Percentiles rank a stretch among this genome's conserved stretches.
Conservation (phyloP, 768 basidiomycete species). For the Tylopilus balloui region DNA sequence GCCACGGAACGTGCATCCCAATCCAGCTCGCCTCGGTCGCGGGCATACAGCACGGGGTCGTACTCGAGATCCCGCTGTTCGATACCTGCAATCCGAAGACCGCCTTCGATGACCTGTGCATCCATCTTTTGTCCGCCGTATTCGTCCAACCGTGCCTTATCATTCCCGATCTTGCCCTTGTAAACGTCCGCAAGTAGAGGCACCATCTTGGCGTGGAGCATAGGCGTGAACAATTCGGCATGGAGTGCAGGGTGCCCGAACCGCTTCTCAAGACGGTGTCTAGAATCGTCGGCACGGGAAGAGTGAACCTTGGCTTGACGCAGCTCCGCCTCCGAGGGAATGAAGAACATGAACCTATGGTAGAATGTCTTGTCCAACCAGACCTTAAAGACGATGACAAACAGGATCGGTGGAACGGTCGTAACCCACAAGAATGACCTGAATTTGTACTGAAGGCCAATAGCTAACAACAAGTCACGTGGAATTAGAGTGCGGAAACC, state of each 20-base stretch:
- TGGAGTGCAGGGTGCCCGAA: slow-evolving; percentile 95
- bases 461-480: slow-evolving; percentile 49
- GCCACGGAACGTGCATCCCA: slow-evolving; percentile 82
- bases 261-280: slow-evolving; percentile 78
- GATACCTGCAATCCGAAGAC: slow-evolving; percentile 79
- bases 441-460: slow-evolving; percentile 76
- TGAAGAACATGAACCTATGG: slow-evolving; percentile 72
- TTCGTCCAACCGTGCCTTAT: slow-evolving; percentile 65
- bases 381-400: slow-evolving; percentile 78
- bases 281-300: slow-evolving; percentile 64
- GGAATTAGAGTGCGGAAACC: background rate
- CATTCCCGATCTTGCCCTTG: slow-evolving; percentile 60
- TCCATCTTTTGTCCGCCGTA: slow-evolving; percentile 76
- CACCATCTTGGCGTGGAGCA: slow-evolving; percentile 85
- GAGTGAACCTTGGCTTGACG: slow-evolving; percentile 72
- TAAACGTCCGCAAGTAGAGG: slow-evolving; percentile 73
- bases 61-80: slow-evolving; percentile 79
- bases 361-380: slow-evolving; percentile 71
- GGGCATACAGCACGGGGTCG: slow-evolving; percentile 71
- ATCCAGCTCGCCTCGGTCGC: slow-evolving; percentile 81
- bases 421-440: slow-evolving; percentile 75
- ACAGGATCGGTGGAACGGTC: slow-evolving; percentile 80
- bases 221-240: slow-evolving; percentile 80
- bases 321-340: slow-evolving; percentile 78
- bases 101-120: slow-evolving; percentile 69